Base-by-base conservation (phyloP, 306 rosid genomes). In the Lotus japonicus region DNA sequence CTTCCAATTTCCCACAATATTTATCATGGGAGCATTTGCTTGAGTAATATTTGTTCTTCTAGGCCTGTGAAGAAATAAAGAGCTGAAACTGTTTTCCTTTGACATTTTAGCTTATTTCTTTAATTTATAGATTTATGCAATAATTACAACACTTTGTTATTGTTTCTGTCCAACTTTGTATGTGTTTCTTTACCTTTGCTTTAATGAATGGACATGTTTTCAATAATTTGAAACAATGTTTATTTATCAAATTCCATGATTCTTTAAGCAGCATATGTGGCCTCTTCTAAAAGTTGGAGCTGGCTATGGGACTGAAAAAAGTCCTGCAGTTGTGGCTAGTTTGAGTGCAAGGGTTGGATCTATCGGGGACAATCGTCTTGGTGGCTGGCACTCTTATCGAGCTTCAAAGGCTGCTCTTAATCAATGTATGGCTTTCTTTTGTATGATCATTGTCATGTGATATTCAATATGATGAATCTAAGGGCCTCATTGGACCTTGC, bases 371-470 rank as follows among this genome's bases (percentile, higher is more conserved):
- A 92, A 92, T 58, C 86, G 48, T 58, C 91, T 89, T 5, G 98
- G 98, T 36, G 97, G 97, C 39, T 92, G 98, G 98, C 97, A 92
- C 70, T 88, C 98, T 12, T 92, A 92, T 68, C 94, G 97, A 54
- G 72, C 98, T 79, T 92, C 98, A 17, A 92, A 92, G 85, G 13
- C 98, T 21, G 91, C 97, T 19, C 97, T 92, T 61, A 92, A 92
- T 83, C 98, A 92, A 79, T 52, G 98, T 88, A 88, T 49, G 79
- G 3, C 58, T 66, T 64, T 75, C 76, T 64, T 68, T 61, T 38
- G 6, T 33, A 2, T n/a, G 3, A 42, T 75, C 64, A 68, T 19
- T 14, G 51, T 35, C 66, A 7, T 43, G 42, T 52, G 21, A 50
- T 57, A 2, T 62, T 58, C 31, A 28, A 38, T 58, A 35, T 66